phyloP scores from a whole-genome alignment of 2,329 filamentous ascomycete genomes.

The Atkinsonella hypoxylon region DNA sequence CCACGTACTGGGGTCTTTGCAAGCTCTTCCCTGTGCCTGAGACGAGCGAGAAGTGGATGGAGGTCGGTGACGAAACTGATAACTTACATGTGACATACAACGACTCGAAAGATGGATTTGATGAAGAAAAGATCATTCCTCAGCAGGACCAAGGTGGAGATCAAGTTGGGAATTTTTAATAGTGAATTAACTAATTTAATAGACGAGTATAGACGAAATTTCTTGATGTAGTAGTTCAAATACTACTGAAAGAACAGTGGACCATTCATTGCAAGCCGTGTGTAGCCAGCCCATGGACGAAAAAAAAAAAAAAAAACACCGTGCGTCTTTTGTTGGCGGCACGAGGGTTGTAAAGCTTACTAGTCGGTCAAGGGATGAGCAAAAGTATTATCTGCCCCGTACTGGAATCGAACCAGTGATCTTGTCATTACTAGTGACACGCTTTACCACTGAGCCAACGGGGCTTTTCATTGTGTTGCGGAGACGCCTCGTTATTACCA shows the following conservation, averaged over 20 bases:
- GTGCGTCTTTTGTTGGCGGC: too few species aligned
- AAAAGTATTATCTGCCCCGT: constrained; percentile 11
- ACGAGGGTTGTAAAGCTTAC: too few species aligned
- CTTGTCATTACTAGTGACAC: constrained; percentile 22
- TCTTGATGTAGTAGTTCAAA: too few species aligned
- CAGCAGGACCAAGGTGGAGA: constrained; percentile 2
- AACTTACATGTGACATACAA: constrained; percentile 38
- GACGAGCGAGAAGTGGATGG: constrained; percentile 64
- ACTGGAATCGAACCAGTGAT: constrained; percentile 20
- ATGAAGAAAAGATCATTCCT: constrained; percentile 20
- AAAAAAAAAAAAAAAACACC: neutral
- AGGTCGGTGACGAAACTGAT: constrained; percentile 54
- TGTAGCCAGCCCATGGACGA: too few species aligned
- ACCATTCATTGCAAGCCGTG: too few species aligned
- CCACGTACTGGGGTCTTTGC: constrained; percentile 60
- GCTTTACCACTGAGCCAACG: constrained; percentile 21
- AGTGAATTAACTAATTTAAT: neutral
- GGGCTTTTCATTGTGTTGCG: constrained; percentile 8
- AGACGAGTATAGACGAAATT: too few species aligned
- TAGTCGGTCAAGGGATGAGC: too few species aligned
- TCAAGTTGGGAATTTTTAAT: constrained; percentile 7
- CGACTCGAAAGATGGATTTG: constrained; percentile 23
- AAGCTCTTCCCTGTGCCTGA: constrained; percentile 60
- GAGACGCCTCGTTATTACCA: neutral
- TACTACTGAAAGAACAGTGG: neutral